Conservation (phyloP, 2,329 filamentous ascomycete species). For the Ophiosphaerella korrae region DNA sequence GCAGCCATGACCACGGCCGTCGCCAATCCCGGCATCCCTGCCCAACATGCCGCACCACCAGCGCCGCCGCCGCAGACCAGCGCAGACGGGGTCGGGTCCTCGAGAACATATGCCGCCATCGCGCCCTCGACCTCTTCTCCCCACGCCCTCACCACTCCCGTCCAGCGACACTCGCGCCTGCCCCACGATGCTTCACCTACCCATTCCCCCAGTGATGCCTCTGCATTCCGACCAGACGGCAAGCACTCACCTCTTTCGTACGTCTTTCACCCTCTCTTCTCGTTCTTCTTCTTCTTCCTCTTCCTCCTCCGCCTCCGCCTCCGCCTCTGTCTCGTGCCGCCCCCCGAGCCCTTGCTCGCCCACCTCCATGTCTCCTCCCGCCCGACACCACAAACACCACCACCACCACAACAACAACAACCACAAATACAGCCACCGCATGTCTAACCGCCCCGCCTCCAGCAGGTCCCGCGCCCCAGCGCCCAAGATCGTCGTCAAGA, state of each 20-base stretch:
- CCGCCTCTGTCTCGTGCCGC: slow-evolving; percentile 16
- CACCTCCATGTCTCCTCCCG: slow-evolving; percentile 36
- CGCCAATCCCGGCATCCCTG: slow-evolving; percentile 49
- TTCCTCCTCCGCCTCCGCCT: slow-evolving; percentile 28
- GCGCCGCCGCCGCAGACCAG: slow-evolving; percentile 3
- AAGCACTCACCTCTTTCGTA: slow-evolving; percentile 61
- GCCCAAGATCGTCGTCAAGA: slow-evolving; percentile 92
- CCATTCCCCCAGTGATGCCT: slow-evolving; percentile 45
- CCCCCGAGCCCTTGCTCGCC: background rate
- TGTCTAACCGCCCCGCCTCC: slow-evolving; percentile 47
- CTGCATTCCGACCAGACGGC: slow-evolving; percentile 51
- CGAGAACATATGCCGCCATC: slow-evolving; percentile 52
- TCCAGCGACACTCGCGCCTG: slow-evolving; percentile 41
- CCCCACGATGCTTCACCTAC: slow-evolving; percentile 49
- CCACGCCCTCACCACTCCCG: slow-evolving; percentile 44
- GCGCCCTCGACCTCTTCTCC: slow-evolving; percentile 50
- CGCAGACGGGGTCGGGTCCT: slow-evolving; percentile 44
- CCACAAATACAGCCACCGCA: slow-evolving; percentile 15
- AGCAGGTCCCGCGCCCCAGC: slow-evolving; percentile 59
- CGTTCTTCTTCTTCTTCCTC: slow-evolving; percentile 32
- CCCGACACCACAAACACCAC: too few species aligned
- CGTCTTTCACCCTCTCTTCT: slow-evolving; percentile 42
- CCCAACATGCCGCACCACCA: slow-evolving; percentile 46
- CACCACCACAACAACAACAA: too few species aligned
- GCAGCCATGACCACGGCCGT: slow-evolving; percentile 54